Evolutionary conservation across 441 rosid genomes (phyloP), one percentile per base, ranked within the genome.

Genomic region (Erodium trifolium): DNA sequence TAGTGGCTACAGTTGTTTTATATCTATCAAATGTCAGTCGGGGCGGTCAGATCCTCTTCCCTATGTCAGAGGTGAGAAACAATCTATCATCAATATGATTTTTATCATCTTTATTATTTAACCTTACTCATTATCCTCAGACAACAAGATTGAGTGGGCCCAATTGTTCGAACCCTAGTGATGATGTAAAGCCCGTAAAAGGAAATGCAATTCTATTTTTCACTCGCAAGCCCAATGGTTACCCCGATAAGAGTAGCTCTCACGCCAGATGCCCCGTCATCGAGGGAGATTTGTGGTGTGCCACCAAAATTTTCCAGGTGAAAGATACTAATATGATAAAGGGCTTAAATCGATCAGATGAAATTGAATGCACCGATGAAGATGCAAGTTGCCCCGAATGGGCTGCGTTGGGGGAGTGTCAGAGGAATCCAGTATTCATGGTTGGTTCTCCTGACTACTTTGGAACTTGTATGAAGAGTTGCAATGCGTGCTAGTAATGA

Each of bases 381-480:
- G 99, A 94, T 66, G 84, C 82, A 5, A 80, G 63, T 67, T 94
- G 98, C 72, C 74, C 81, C 9, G 43, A 72, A 53, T 94, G 99
- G 97, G 99, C 98, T 67, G 85, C 86, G 37, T 68, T 68, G 3
- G 97, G 98, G 0, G 99, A 94, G 73, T 92, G 98, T 79, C 78
- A 83, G 77, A 92, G 78, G 75, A 94, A 94, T 71, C 91, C 97
- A 6, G 83, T 94, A 16, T 94, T 74, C 82, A 92, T 94, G 99
- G 73, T 84, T 31, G 98, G 99, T 65, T 84, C 98, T 49, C 88
- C 93, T 14, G 97, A 92, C 79, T 90, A 94, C 80, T 92, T 74
- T 0, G 98, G 99, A 57, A 86, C 98, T 0, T 94, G 98, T 77
- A 84, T 90, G 81, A 94, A 86, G 85, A 94, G 98, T 74, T 94